phyloP scores from a whole-genome alignment of 116 monocot species.

The Iris pallida region DNA sequence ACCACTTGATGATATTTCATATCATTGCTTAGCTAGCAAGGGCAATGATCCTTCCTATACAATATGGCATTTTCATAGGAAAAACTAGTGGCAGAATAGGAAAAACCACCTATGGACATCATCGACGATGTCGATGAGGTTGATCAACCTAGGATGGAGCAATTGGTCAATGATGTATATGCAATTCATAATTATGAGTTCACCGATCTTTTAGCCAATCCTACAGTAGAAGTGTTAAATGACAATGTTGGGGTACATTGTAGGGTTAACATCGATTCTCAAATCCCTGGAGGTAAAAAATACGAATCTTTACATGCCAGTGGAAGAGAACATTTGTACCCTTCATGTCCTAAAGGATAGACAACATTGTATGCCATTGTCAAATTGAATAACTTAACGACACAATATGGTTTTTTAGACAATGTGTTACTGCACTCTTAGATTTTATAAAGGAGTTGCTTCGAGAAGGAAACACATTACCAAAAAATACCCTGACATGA shows the following conservation, averaged over 20 bases:
- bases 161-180: neutral
- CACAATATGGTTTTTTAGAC: neutral
- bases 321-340: neutral
- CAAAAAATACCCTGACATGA: neutral
- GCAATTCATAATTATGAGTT: neutral
- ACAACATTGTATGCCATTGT: neutral
- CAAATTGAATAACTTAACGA: neutral
- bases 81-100: neutral
- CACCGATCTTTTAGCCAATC: neutral
- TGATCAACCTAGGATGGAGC: too few species aligned
- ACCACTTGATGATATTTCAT: too few species aligned
- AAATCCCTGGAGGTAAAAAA: neutral
- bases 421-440: neutral
- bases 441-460: neutral
- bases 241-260: too few species aligned
- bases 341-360: neutral
- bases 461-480: neutral
- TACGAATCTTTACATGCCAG: neutral
- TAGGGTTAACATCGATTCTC: too few species aligned
- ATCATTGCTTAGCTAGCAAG: neutral
- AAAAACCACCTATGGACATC: neutral
- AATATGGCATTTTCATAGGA: neutral
- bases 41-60: neutral
- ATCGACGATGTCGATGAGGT: neutral
- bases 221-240: too few species aligned